A percentile compares a stretch with the other conserved stretches of the same genome.
phyloP scores from a whole-genome alignment of 345 rosid genomes.

The Anastatica hierochuntica region DNA sequence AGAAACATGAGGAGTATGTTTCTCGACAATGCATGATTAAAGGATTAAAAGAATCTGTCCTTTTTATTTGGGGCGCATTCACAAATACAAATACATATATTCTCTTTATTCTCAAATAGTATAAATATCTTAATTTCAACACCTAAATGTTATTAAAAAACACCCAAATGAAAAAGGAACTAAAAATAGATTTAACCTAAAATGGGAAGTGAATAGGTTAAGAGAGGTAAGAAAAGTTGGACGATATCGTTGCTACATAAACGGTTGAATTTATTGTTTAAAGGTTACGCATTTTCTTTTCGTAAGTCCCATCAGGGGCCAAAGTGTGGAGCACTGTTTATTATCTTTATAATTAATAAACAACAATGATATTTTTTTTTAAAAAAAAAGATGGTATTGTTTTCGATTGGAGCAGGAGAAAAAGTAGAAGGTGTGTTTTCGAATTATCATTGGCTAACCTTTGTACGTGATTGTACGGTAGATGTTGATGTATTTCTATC shows the following conservation, averaged over 20 bases:
- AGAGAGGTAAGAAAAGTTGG: slow-evolving; percentile 21
- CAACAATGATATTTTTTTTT: not conserved
- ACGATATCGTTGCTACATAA: too few species aligned
- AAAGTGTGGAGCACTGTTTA: slow-evolving; percentile 32
- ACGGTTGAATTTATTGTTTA: too few species aligned
- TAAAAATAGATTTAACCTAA: slow-evolving; percentile 12
- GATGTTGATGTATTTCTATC: not conserved
- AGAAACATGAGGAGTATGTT: slow-evolving; percentile 19
- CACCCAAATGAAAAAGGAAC: not conserved
- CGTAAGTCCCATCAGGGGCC: slow-evolving; percentile 10
- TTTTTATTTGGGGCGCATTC: not conserved
- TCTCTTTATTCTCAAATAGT: too few species aligned
- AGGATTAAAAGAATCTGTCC: slow-evolving; percentile 13
- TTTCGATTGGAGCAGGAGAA: slow-evolving; percentile 22
- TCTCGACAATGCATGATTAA: too few species aligned
- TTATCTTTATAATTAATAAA: slow-evolving; percentile 9
- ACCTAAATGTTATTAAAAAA: slow-evolving; percentile 10
- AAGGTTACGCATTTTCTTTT: too few species aligned
- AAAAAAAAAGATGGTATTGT: too few species aligned
- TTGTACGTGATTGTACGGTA: not conserved
- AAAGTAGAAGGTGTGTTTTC: slow-evolving; percentile 40
- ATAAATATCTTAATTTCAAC: not conserved
- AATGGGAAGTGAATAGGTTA: slow-evolving; percentile 7
- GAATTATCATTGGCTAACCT: slow-evolving; percentile 29
- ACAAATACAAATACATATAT: too few species aligned